Evolutionary conservation across 2,329 filamentous ascomycete species (phyloP).

Genomic region (Ophiostoma himal-ulmi): DNA sequence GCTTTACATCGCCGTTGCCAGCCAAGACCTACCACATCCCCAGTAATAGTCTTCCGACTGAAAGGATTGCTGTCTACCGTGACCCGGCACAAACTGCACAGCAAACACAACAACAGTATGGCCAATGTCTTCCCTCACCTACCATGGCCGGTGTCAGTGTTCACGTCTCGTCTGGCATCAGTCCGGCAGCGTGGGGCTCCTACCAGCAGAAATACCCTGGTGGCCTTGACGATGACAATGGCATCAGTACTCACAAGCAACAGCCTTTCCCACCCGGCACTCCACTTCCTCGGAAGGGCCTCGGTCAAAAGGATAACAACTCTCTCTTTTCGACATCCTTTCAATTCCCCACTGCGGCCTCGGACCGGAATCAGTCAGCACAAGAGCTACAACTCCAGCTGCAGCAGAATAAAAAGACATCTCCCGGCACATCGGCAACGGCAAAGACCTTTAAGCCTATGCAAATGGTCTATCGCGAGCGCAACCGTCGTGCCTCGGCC

Average conservation of each 20-base stretch:
- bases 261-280: background rate
- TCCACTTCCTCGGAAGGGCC: background rate
- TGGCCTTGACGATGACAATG: background rate
- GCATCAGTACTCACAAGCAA: background rate
- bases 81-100: background rate
- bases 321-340: background rate
- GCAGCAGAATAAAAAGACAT: background rate
- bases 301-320: background rate
- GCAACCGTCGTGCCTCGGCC: constrained; percentile 16
- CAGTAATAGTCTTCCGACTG: background rate
- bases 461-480: constrained; percentile 25
- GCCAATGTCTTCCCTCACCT: background rate
- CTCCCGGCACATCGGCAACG: background rate
- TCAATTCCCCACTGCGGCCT: background rate
- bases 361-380: background rate
- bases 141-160: background rate
- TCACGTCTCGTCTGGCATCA: background rate
- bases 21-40: background rate
- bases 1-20: background rate
- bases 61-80: background rate
- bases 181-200: background rate
- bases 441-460: constrained; percentile 23
- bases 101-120: background rate
- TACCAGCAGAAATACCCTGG: background rate
- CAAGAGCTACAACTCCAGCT: background rate